These are phyloP conservation scores for Wickerhamomyces canadensis DNA, from an alignment of 805 yeast species.

Conservation along the genomic window DNA sequence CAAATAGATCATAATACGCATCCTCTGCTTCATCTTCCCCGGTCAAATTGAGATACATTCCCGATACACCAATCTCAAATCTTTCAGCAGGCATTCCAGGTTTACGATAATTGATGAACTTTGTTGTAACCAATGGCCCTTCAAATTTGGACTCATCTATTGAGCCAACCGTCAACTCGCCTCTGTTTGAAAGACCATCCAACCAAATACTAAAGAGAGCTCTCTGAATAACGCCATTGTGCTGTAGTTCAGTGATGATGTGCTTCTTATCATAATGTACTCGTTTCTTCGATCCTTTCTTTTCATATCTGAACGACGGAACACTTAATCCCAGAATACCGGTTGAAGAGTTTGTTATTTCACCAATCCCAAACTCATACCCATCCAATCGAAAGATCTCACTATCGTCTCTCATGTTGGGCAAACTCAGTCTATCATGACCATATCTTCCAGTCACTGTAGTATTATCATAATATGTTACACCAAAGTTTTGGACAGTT, in stretches of 20 bases:
- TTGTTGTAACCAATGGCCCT: slow-evolving; percentile 29
- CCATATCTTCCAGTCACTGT: slow-evolving; percentile 54
- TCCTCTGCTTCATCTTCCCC: neutral
- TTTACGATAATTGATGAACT: slow-evolving; percentile 17
- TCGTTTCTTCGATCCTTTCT: neutral
- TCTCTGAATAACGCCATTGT: slow-evolving; percentile 6
- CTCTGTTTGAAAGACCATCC: slow-evolving; percentile 7
- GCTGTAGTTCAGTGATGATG: slow-evolving; percentile 9
- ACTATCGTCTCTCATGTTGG: slow-evolving; percentile 1
- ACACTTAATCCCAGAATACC: slow-evolving; percentile 43
- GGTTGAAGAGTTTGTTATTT: slow-evolving; percentile 25
- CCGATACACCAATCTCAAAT: slow-evolving; percentile 12
- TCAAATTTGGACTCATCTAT: slow-evolving; percentile 34
- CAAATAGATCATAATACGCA: slow-evolving; percentile 5
- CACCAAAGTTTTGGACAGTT: slow-evolving; percentile 26
- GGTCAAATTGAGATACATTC: slow-evolving; percentile 2
- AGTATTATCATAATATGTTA: slow-evolving; percentile 43
- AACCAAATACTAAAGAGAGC: slow-evolving; percentile 17
- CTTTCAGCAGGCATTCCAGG: slow-evolving; percentile 6
- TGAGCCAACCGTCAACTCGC: slow-evolving; percentile 34
- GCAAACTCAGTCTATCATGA: slow-evolving; percentile 12
- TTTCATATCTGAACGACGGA: slow-evolving; percentile 7
- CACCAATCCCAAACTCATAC: slow-evolving; percentile 29
- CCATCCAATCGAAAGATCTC: slow-evolving; percentile 27
- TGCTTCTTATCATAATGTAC: slow-evolving; percentile 5